Percentiles rank a stretch among this genome's conserved stretches.
Evolutionary conservation across 1,284 basidiomycete genomes (phyloP).

Genomic region (Cryptococcus sp.): DNA sequence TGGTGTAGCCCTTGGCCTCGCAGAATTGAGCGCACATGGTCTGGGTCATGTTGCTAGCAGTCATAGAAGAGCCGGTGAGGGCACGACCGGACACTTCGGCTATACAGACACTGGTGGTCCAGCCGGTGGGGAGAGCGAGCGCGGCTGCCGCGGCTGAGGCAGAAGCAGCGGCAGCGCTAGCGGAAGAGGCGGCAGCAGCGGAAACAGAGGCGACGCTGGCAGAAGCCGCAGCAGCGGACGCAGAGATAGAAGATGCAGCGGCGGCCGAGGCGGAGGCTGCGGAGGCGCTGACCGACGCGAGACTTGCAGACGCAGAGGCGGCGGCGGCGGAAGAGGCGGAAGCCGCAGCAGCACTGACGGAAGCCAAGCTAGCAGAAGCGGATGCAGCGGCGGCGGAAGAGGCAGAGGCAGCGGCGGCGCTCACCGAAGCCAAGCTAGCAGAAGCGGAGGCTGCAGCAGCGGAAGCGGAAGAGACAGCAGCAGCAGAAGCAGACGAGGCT

Average conservation of each 20-base stretch:
- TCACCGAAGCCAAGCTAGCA: background rate
- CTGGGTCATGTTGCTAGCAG: constrained; percentile 15
- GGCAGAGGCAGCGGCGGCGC: background rate
- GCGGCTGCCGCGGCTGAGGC: background rate
- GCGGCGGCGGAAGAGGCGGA: constrained; percentile 7
- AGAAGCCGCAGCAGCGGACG: background rate
- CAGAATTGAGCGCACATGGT: constrained; percentile 27
- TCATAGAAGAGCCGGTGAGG: constrained; percentile 13
- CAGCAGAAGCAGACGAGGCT: background rate
- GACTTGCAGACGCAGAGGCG: background rate
- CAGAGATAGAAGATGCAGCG: constrained; percentile 1
- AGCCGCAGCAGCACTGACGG: constrained; percentile 7
- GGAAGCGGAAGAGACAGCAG: background rate
- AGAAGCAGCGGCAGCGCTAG: constrained; percentile 6
- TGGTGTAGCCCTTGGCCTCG: constrained; percentile 21
- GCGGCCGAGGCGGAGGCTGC: background rate
- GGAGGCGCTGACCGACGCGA: background rate
- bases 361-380: constrained; percentile 4
- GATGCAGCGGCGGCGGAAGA: background rate
- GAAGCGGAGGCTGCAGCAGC: background rate
- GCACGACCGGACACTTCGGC: constrained; percentile 15
- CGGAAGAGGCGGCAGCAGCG: background rate
- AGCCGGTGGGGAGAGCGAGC: background rate
- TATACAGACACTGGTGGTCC: constrained; percentile 27
- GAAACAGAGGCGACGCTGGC: background rate